Base-by-base conservation (phyloP, 2,329 filamentous ascomycete species). In the Diplodia scrobiculata region DNA sequence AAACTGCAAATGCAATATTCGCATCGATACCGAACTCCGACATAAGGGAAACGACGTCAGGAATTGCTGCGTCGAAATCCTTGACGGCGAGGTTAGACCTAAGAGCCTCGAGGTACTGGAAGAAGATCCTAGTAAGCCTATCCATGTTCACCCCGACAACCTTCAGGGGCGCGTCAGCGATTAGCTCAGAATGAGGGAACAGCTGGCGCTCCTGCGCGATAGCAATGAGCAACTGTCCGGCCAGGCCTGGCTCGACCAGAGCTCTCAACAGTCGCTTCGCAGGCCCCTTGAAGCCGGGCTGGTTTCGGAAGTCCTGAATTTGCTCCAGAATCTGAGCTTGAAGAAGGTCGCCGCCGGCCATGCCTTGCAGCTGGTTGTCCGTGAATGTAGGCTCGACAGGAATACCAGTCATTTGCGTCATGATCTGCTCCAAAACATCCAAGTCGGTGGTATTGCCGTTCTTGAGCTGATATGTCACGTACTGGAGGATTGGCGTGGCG, bases 391-490 rank as follows among this genome's bases (percentile, higher is more conserved):
- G 86, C 68, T 94, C 89, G 3, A 93, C 88, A 13, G 94, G 89
- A 67, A 99, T 93, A 53, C 96, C 96, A 19, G 91, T 92, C 95
- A 99, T 98, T 2, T 91, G 91, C 41, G 88, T 87, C 62, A 98
- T 90, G 68, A 99, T 85, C 73, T 98, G 92, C 74, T 95, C 91
- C 50, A 99, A 81, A 68, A 99, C 91, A 69, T 97, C 91, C 38
- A 99, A 83, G 75, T 98, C 93, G 10, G 91, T 96, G 0, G 92
- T 90, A 71, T 96, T 96, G 69, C 93, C 90, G 59, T 84, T 85
- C 59, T 88, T 85, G 5, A 99, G 85, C 75, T 97, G 92, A 68
- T 91, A 85, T 54, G 91, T 89, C 69, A 98, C 91, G 75, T 97
- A 98, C 76, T 93, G 91, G 60, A 99, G 82, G 19, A 99, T 86